Evolutionary conservation across 2,329 filamentous ascomycete genomes (phyloP).

Genomic region (Exophiala xenobiotica): DNA sequence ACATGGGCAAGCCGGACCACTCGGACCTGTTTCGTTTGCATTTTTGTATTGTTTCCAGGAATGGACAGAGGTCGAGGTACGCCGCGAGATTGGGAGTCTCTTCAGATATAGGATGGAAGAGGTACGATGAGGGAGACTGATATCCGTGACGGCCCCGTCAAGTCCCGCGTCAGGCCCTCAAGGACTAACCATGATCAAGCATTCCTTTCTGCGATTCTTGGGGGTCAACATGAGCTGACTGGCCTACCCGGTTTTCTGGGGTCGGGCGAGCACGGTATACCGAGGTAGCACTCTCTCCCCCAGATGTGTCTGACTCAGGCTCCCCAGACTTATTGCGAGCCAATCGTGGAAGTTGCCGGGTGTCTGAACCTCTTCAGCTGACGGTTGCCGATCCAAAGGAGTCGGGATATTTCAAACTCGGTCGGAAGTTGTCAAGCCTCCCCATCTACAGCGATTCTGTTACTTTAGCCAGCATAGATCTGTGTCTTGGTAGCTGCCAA

Average conservation of each 20-base stretch:
- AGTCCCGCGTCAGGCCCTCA: background rate
- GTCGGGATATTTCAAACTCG: background rate
- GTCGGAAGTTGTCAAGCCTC: background rate
- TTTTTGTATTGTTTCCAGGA: background rate
- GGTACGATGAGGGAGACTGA: too few relatives aligned
- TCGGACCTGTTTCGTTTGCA: slow-evolving; percentile 27
- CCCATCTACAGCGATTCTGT: background rate
- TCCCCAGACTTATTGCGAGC: too few relatives aligned
- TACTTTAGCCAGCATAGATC: slow-evolving; percentile 9
- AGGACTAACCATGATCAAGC: too few relatives aligned
- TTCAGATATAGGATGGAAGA: background rate
- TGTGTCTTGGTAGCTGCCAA: slow-evolving; percentile 13
- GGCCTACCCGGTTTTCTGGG: too few relatives aligned
- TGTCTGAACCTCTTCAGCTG: too few relatives aligned
- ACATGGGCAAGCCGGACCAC: slow-evolving; percentile 34
- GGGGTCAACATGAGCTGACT: too few relatives aligned
- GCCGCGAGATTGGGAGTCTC: background rate
- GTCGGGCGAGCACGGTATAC: background rate
- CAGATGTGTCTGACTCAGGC: too few relatives aligned
- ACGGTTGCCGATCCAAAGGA: too few relatives aligned
- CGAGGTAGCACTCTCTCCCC: background rate
- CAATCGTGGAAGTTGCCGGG: too few relatives aligned
- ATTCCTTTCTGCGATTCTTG: too few relatives aligned
- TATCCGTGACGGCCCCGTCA: background rate
- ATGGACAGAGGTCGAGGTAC: background rate